Percentiles rank a stretch among this genome's conserved stretches.
Conservation (phyloP, 352 stramenopile species). For the Phytophthora pisi region DNA sequence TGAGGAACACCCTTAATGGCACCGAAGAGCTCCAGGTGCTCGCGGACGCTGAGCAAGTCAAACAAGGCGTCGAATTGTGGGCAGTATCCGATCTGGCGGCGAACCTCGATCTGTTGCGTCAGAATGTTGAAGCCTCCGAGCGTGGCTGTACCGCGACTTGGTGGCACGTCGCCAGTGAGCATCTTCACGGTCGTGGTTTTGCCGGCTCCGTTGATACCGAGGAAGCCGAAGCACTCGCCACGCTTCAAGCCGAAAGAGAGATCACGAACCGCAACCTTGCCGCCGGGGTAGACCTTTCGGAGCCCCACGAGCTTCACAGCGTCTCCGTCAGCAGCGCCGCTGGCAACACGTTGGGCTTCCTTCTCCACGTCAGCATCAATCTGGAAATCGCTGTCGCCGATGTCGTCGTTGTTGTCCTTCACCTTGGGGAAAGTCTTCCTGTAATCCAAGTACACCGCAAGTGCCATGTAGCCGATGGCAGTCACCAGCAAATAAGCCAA, state of each 20-base stretch:
- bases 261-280: slow-evolving; percentile 76
- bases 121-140: slow-evolving; percentile 37
- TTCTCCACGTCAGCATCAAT: slow-evolving; percentile 54
- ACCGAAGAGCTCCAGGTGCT: slow-evolving; percentile 90
- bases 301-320: slow-evolving; percentile 60
- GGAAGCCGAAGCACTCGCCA: slow-evolving; percentile 93
- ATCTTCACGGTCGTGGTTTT: slow-evolving; percentile 96
- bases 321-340: slow-evolving; percentile 32
- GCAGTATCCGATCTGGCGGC: slow-evolving; percentile 89
- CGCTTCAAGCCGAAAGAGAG: slow-evolving; percentile 76
- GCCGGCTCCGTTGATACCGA: slow-evolving; percentile 94
- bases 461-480: slow-evolving; percentile 36
- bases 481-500: slow-evolving; percentile 47
- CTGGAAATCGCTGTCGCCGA: slow-evolving; percentile 16
- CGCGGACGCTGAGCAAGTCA: slow-evolving; percentile 81
- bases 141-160: slow-evolving; percentile 44
- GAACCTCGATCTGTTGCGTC: slow-evolving; percentile 66
- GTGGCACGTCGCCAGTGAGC: slow-evolving; percentile 86
- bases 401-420: slow-evolving; percentile 22
- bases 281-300: slow-evolving; percentile 77
- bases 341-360: slow-evolving; percentile 42
- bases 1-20: slow-evolving; percentile 86
- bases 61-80: slow-evolving; percentile 90
- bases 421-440: slow-evolving; percentile 56
- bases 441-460: slow-evolving; percentile 64